These are phyloP conservation scores for Teratosphaeria nubilosa DNA, from an alignment of 2,329 filamentous ascomycete genomes.

Conservation along the genomic window DNA sequence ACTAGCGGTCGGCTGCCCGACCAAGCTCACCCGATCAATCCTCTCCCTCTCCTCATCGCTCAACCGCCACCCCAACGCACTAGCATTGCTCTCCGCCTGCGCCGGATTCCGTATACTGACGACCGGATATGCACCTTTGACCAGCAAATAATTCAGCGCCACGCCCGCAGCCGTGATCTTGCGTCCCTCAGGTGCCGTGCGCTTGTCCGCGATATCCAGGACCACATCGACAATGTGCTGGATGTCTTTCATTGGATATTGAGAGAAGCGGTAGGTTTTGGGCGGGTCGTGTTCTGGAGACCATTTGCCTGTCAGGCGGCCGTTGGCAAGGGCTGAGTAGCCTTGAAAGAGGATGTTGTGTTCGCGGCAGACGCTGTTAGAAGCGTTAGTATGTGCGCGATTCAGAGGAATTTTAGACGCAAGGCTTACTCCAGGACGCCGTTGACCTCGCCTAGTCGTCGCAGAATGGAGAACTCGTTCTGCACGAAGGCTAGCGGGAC, in stretches of 20 bases:
- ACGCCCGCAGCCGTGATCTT: background rate
- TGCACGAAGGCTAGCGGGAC: background rate
- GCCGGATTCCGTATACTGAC: conserved; percentile 32
- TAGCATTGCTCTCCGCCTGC: conserved; percentile 32
- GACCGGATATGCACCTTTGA: conserved; percentile 35
- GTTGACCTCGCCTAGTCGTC: background rate
- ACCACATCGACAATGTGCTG: background rate
- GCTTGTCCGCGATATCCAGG: background rate
- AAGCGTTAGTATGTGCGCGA: background rate
- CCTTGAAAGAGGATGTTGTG: background rate
- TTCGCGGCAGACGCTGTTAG: background rate
- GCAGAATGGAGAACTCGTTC: background rate
- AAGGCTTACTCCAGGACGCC: background rate
- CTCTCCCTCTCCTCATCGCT: conserved; percentile 31
- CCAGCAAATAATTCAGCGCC: conserved; percentile 13
- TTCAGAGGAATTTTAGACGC: background rate
- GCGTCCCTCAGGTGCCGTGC: background rate
- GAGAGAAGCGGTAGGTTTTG: background rate
- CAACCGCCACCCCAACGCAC: conserved; percentile 34
- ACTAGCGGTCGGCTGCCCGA: conserved; percentile 29
- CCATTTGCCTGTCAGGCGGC: background rate
- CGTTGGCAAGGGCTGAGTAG: background rate
- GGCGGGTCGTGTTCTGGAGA: background rate
- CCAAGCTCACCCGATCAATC: conserved; percentile 33
- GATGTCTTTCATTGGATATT: background rate